A percentile compares a stretch with the other conserved stretches of the same genome.
Conservation (phyloP, 1,284 basidiomycete genomes). For the Apiotrichum laibachii region DNA sequence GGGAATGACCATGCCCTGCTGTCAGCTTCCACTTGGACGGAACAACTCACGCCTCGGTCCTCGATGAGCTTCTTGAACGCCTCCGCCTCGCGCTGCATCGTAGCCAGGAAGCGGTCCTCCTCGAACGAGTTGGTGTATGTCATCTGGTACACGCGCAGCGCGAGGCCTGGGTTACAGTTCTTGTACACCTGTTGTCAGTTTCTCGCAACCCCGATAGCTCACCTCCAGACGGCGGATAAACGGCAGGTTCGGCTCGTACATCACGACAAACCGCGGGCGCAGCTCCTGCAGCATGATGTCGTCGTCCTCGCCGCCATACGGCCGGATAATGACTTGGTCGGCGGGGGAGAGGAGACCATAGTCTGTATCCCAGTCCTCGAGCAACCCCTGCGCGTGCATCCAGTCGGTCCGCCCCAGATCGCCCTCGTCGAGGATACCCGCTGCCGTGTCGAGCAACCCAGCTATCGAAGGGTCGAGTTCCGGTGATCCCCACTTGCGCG, state of each 20-base stretch:
- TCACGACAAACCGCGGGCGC: slow-evolving; percentile 84
- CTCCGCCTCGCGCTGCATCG: slow-evolving; percentile 86
- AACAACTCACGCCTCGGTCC: slow-evolving; percentile 79
- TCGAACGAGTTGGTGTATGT: slow-evolving; percentile 89
- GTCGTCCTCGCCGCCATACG: slow-evolving; percentile 89
- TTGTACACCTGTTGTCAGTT: slow-evolving; percentile 68
- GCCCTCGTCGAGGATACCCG: slow-evolving; percentile 43
- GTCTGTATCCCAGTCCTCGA: slow-evolving; percentile 66
- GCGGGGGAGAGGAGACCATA: slow-evolving; percentile 80
- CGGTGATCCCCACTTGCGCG: slow-evolving; percentile 1
- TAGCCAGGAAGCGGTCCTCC: slow-evolving; percentile 90
- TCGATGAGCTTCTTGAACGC: slow-evolving; percentile 90
- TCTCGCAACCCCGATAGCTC: slow-evolving; percentile 17
- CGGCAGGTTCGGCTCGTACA: slow-evolving; percentile 92
- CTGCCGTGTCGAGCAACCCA: slow-evolving; percentile 23
- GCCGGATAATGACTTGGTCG: slow-evolving; percentile 78
- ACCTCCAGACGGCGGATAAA: slow-evolving; percentile 93
- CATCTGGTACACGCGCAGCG: slow-evolving; percentile 92
- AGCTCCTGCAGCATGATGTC: slow-evolving; percentile 85
- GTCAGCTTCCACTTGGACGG: neutral
- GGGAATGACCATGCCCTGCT: slow-evolving; percentile 83
- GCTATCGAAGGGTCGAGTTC: slow-evolving; percentile 13
- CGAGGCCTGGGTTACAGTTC: slow-evolving; percentile 72
- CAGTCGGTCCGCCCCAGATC: slow-evolving; percentile 31
- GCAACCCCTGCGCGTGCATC: slow-evolving; percentile 29